Conservation (phyloP, 108 stramenopile species). For the Fragilariopsis cylindrus region DNA sequence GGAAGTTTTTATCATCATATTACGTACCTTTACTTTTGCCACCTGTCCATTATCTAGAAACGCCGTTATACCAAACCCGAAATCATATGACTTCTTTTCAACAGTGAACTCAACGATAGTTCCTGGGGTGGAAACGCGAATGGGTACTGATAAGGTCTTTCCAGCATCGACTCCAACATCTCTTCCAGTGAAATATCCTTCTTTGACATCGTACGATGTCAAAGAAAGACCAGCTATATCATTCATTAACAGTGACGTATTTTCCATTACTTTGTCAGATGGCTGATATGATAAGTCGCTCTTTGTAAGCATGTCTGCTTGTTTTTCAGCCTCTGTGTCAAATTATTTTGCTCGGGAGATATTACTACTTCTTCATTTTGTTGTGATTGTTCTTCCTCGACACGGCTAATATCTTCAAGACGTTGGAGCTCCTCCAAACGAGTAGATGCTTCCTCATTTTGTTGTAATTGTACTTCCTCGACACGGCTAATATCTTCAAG, state of each 20-base stretch:
- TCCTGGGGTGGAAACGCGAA: constrained; percentile 10
- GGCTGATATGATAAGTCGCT: not conserved
- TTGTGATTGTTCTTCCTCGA: not conserved
- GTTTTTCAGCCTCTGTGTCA: not conserved
- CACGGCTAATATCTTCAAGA: not conserved
- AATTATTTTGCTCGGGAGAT: not conserved
- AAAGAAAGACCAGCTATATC: not conserved
- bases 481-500: not conserved
- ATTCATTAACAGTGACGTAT: constrained; percentile 10
- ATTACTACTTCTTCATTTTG: not conserved
- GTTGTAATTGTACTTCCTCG: not conserved
- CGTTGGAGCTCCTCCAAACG: not conserved
- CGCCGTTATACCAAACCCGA: constrained; percentile 5
- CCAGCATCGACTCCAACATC: constrained; percentile 5
- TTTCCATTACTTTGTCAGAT: not conserved
- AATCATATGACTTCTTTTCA: constrained; percentile 18
- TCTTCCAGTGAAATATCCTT: not conserved
- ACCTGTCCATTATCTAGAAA: constrained; percentile 7
- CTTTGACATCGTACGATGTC: not conserved
- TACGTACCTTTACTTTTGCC: constrained; percentile 13
- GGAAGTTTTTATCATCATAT: not conserved
- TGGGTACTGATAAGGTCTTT: not conserved
- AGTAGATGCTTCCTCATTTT: not conserved
- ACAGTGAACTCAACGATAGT: constrained; percentile 8
- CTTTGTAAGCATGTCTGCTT: constrained; percentile 8